Percentiles rank a stretch among this genome's conserved stretches.
Evolutionary conservation across 2,329 filamentous ascomycete genomes (phyloP).

Genomic region (Aspergillus udagawae): DNA sequence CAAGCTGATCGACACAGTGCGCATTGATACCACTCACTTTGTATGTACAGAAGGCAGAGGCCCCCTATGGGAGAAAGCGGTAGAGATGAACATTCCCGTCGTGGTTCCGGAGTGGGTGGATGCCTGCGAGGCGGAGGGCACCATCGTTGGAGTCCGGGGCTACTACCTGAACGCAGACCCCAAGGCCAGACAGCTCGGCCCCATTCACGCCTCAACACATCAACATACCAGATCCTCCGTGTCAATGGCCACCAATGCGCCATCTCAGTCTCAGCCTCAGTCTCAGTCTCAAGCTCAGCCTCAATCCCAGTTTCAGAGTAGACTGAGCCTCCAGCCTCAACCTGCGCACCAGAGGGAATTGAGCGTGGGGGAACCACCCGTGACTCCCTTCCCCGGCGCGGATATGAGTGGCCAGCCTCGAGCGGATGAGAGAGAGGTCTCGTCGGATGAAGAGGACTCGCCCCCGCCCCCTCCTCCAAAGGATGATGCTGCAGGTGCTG

Average conservation of each 20-base stretch:
- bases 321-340: conserved; percentile 21
- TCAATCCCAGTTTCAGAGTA: conserved; percentile 19
- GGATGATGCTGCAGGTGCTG: conserved; percentile 20
- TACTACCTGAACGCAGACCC: conserved; percentile 91
- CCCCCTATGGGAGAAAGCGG: conserved; percentile 88
- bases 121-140: conserved; percentile 88
- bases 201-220: conserved; percentile 29
- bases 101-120: conserved; percentile 96
- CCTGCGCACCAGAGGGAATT: conserved; percentile 18
- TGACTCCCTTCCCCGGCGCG: conserved; percentile 33
- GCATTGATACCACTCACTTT: conserved; percentile 98
- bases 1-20: conserved; percentile 81
- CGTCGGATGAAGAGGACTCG: conserved; percentile 23
- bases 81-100: conserved; percentile 96
- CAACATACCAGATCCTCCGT: conserved; percentile 30
- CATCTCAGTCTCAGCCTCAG: conserved; percentile 15
- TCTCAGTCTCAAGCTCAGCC: conserved; percentile 16
- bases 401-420: conserved; percentile 25
- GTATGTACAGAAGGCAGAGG: conserved; percentile 92
- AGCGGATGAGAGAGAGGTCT: conserved; percentile 24
- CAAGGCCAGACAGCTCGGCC: conserved; percentile 51
- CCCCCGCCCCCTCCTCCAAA: conserved; percentile 29
- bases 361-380: conserved; percentile 23
- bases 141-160: conserved; percentile 88
- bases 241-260: conserved; percentile 25